These are phyloP conservation scores for Miamiensis avidus DNA, from an alignment of 169 alveolate genomes.

Conservation along the genomic window DNA sequence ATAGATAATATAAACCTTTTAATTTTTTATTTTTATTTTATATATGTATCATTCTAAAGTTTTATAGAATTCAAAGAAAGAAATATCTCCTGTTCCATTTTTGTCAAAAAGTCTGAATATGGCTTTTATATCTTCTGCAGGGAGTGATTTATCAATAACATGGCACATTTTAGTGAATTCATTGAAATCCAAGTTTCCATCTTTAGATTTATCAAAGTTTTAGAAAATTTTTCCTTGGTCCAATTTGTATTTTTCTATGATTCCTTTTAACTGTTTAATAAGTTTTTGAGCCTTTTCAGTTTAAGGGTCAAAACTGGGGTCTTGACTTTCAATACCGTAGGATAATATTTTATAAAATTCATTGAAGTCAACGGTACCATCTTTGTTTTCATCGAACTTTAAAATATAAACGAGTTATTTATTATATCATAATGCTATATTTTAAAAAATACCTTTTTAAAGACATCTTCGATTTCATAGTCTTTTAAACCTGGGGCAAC, in stretches of 20 bases:
- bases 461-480: constrained; percentile 11
- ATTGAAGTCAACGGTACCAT: background rate
- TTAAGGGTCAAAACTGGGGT: background rate
- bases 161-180: constrained; percentile 5
- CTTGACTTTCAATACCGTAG: constrained; percentile 12
- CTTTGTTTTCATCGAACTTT: constrained; percentile 13
- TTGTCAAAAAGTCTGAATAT: constrained; percentile 17
- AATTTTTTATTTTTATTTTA: too few species aligned
- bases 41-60: constrained; percentile 6
- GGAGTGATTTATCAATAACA: constrained; percentile 9
- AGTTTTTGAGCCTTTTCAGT: constrained; percentile 12
- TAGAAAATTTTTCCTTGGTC: constrained; percentile 7
- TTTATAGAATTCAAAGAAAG: constrained; percentile 14
- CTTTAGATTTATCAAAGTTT: constrained; percentile 11
- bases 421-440: background rate
- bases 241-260: constrained; percentile 1
- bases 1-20: too few species aligned
- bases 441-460: background rate
- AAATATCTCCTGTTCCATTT: background rate
- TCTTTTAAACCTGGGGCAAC: constrained; percentile 45
- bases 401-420: too few species aligned
- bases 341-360: constrained; percentile 16
- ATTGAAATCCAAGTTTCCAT: background rate
- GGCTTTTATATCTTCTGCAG: constrained; percentile 8
- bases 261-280: constrained; percentile 4